A percentile compares a stretch with the other conserved stretches of the same genome.
These are phyloP conservation scores for Botrytis pseudocinerea DNA, from an alignment of 2,329 filamentous ascomycete genomes.

Conservation along the genomic window DNA sequence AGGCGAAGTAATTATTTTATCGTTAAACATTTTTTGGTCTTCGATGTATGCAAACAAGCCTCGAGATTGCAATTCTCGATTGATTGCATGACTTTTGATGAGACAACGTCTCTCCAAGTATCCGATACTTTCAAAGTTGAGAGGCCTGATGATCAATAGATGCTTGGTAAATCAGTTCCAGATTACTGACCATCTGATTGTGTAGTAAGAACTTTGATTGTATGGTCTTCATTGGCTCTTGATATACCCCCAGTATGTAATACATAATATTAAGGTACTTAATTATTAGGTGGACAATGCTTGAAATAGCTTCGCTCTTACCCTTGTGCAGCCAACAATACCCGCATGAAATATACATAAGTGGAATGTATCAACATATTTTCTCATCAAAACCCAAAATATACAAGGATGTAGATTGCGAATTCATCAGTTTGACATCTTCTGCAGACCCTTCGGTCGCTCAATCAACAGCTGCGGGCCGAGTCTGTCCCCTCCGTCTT, in stretches of 20 bases:
- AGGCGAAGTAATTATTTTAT: conserved; percentile 20
- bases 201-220: neutral
- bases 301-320: neutral
- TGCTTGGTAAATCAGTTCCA: conserved; percentile 30
- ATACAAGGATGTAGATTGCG: conserved; percentile 34
- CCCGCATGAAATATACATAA: neutral
- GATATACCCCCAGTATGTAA: neutral
- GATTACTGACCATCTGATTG: conserved; percentile 21
- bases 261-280: neutral
- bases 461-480: conserved; percentile 22
- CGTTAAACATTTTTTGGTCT: conserved; percentile 17
- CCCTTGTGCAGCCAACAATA: neutral
- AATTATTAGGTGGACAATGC: neutral
- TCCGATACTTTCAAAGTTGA: neutral
- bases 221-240: neutral
- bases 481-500: conserved; percentile 37
- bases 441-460: conserved; percentile 19
- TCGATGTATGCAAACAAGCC: neutral
- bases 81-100: conserved; percentile 4
- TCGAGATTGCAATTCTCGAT: neutral
- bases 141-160: conserved; percentile 24
- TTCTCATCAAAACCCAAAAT: neutral
- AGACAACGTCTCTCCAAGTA: neutral
- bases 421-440: conserved; percentile 31
- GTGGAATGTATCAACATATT: neutral